phyloP scores from a whole-genome alignment of 1,284 basidiomycete species.

The Quambalaria eucalypti region DNA sequence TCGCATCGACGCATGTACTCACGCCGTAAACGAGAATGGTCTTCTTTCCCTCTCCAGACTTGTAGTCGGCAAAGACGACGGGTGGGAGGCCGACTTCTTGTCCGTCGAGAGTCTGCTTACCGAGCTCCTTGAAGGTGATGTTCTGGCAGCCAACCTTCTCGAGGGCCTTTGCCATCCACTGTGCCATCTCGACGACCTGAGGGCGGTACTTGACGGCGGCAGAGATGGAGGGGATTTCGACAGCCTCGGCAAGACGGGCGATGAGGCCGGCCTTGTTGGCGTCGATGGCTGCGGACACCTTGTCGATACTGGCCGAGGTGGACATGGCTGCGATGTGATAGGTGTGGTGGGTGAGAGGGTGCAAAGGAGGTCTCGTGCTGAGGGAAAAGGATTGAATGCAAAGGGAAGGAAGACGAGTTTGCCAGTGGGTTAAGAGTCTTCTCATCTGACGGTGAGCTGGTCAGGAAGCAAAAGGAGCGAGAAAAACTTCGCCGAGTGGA shows the following conservation, averaged over 20 bases:
- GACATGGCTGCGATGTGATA: slow-evolving; percentile 1
- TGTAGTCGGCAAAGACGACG: slow-evolving; percentile 65
- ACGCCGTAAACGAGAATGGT: slow-evolving; percentile 84
- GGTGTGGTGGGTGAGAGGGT: background rate
- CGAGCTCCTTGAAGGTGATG: slow-evolving; percentile 48
- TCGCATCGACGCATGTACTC: too few relatives aligned
- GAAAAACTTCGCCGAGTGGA: too few relatives aligned
- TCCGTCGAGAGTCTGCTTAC: slow-evolving; percentile 74
- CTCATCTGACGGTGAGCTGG: too few relatives aligned
- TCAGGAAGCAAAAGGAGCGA: too few relatives aligned
- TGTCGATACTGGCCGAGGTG: slow-evolving; percentile 12
- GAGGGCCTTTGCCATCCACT: slow-evolving; percentile 40
- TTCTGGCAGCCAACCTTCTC: slow-evolving; percentile 32
- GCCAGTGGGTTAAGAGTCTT: too few relatives aligned
- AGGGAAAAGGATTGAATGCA: background rate
- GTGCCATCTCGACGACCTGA: slow-evolving; percentile 41
- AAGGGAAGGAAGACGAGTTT: background rate
- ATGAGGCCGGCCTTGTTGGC: slow-evolving; percentile 36
- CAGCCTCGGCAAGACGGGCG: slow-evolving; percentile 35
- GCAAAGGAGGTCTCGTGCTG: background rate
- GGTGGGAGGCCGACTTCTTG: slow-evolving; percentile 70
- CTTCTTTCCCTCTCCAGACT: slow-evolving; percentile 73
- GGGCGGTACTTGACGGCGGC: slow-evolving; percentile 43
- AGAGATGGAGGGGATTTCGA: slow-evolving; percentile 44
- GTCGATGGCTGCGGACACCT: slow-evolving; percentile 26